Evolutionary conservation across 495 filamentous ascomycete genomes (phyloP), one percentile per base, ranked within the genome.

Genomic region (Cladorrhinum samala): DNA sequence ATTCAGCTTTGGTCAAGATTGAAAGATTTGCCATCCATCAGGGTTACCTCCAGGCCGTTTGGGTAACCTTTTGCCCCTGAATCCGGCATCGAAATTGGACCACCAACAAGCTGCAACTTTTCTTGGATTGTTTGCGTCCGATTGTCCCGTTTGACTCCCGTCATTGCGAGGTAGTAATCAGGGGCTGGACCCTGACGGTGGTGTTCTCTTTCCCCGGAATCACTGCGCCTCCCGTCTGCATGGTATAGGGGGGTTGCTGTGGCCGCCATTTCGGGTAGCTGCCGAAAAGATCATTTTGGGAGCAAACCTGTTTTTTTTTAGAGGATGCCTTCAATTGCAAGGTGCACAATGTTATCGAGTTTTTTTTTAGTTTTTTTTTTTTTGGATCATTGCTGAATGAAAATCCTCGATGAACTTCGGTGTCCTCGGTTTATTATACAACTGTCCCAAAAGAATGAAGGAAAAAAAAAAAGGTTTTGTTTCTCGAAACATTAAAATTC

Each of bases 131-230:
- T 33, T 5, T 5, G 6, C 6, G 27, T 11, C 27, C 27, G 21
- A 47, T 25, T 47, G 45, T 47, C 30, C 30, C 24, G 45, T 47
- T 47, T 45, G 18, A 24, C 11, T 25, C 20, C 45, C 24, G 45
- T 47, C 45, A 47, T 47, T 47, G 30, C 45, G 16, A 33, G 45
- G 45, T 47, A 47, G 45, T 23, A 47, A 20, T 47, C 45, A 47
- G 45, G 45, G 45, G 45, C 45, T 27, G 21, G n/a, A 47, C 45
- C 45, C 45, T 47, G 45, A 27, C 5, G 4, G 13, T 41, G 7
- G 8, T n/a, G 4, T 33, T 11, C n/a, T 25, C 14, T 23, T 47
- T 47, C 45, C 45, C 25, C 45, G 24, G 45, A 47, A 25, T 25
- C 7, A n/a, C 45, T 33, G 45, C n/a, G 45, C 45, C 45, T 27